Evolutionary conservation across 805 yeast genomes (phyloP).

Genomic region (Komagataella kurtzmanii): DNA sequence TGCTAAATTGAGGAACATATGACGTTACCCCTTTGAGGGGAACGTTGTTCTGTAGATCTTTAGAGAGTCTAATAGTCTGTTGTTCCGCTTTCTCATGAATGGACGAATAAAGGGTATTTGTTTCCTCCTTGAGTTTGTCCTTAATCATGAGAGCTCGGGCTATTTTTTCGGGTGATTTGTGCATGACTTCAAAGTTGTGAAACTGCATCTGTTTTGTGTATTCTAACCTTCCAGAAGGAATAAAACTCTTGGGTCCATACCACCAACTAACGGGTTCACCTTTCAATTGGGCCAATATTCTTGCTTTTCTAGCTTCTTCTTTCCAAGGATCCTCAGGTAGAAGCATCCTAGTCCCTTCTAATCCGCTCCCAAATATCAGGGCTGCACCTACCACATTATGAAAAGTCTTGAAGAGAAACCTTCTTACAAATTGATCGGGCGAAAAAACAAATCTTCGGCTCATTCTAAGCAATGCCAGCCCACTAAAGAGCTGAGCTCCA

Average conservation of each 20-base stretch:
- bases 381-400: background rate
- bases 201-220: background rate
- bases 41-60: background rate
- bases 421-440: background rate
- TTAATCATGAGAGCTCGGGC: background rate
- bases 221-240: constrained; percentile 16
- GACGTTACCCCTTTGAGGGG: background rate
- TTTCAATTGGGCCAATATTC: constrained; percentile 20
- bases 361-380: background rate
- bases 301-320: constrained; percentile 25
- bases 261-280: constrained; percentile 30
- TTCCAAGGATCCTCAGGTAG: constrained; percentile 28
- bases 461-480: constrained; percentile 7
- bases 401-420: background rate
- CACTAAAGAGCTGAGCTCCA: constrained; percentile 5
- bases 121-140: background rate
- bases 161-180: background rate
- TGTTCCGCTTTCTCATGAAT: background rate
- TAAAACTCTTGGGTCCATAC: constrained; percentile 34
- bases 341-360: background rate
- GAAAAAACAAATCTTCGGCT: constrained; percentile 3
- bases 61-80: background rate
- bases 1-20: background rate
- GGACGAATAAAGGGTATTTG: background rate
- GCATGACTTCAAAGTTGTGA: background rate